Conservation (phyloP, 441 rosid species). For the Arabidopsis hybrid region DNA sequence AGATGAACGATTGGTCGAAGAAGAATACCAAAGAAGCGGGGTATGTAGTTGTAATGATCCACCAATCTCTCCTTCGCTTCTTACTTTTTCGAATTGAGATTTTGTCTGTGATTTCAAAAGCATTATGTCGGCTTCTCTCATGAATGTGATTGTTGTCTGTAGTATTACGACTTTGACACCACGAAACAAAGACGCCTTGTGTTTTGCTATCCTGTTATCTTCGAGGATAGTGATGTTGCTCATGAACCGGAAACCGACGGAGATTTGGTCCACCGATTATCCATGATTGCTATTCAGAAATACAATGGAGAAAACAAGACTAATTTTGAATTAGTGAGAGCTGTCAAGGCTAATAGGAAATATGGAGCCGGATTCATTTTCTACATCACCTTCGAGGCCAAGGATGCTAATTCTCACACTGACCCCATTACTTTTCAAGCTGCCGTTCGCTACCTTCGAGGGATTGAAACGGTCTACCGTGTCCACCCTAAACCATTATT, state of each 20-base stretch:
- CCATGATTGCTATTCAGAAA: neutral
- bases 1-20: neutral
- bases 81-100: too few species aligned
- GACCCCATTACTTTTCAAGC: neutral
- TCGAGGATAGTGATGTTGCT: neutral
- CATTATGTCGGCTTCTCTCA: too few species aligned
- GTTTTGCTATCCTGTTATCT: neutral
- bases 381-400: conserved; percentile 8
- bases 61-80: too few species aligned
- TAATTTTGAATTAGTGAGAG: conserved; percentile 7
- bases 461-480: too few species aligned
- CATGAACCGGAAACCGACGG: neutral
- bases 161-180: neutral
- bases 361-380: neutral
- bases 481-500: neutral
- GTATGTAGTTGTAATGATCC: neutral
- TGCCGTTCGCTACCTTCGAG: neutral
- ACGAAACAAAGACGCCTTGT: neutral
- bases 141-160: neutral
- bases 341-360: neutral
- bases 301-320: neutral
- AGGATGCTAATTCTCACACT: neutral
- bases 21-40: neutral
- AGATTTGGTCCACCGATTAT: neutral
- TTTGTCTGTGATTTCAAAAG: too few species aligned